Conservation (phyloP, 2,329 filamentous ascomycete genomes). For the Colletotrichum sp. region DNA sequence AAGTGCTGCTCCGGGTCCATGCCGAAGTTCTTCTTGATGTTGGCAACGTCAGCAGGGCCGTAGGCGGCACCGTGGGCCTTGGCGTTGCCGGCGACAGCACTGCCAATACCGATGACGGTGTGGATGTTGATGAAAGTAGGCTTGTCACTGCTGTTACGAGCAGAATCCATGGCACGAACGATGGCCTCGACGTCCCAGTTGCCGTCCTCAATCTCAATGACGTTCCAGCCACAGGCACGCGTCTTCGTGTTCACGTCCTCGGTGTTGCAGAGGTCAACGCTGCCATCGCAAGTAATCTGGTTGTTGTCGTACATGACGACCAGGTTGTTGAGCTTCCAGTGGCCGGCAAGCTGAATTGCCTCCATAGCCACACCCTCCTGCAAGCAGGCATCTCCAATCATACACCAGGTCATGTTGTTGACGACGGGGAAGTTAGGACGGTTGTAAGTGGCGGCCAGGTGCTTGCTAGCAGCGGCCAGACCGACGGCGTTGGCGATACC, state of each 20-base stretch:
- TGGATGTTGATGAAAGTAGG: constrained; percentile 64
- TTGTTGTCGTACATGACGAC: constrained; percentile 67
- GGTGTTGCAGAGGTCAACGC: constrained; percentile 54
- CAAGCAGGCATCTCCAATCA: constrained; percentile 63
- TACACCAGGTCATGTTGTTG: constrained; percentile 59
- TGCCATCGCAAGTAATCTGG: constrained; percentile 63
- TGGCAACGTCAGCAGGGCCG: constrained; percentile 55
- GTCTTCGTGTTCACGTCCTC: constrained; percentile 65
- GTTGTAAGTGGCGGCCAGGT: constrained; percentile 60
- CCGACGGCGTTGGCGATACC: constrained; percentile 67
- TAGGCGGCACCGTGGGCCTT: constrained; percentile 64
- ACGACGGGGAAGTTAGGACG: constrained; percentile 51
- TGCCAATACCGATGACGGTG: constrained; percentile 62
- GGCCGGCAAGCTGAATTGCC: constrained; percentile 60
- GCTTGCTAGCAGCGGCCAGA: constrained; percentile 61
- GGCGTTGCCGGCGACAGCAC: constrained; percentile 52
- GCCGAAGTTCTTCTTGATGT: constrained; percentile 36
- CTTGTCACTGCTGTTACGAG: constrained; percentile 46
- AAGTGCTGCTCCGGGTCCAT: constrained; percentile 40
- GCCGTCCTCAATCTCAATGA: constrained; percentile 59
- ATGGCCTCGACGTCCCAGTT: constrained; percentile 52
- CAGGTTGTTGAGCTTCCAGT: constrained; percentile 60
- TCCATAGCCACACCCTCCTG: constrained; percentile 64
- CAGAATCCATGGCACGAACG: constrained; percentile 49
- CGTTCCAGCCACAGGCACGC: constrained; percentile 60